phyloP scores from a whole-genome alignment of 2,329 filamentous ascomycete genomes.

The Zymoseptoria brevis region DNA sequence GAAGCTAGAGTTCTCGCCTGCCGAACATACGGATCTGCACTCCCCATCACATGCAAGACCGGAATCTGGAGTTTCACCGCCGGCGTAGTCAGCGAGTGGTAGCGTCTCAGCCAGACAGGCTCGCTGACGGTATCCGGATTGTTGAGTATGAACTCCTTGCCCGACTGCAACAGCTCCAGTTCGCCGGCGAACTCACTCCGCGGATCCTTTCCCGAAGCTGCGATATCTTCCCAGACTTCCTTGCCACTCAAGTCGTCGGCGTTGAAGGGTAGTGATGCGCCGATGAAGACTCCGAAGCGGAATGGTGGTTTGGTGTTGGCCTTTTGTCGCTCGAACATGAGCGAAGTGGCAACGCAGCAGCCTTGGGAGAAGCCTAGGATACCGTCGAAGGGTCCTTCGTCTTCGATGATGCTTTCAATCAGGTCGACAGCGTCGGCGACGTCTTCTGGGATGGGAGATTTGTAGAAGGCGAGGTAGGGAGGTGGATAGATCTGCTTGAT shows the following conservation, averaged over 20 bases:
- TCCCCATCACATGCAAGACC: not conserved
- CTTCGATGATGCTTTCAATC: not conserved
- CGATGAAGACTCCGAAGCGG: not conserved
- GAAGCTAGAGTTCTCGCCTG: not conserved
- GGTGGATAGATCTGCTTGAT: not conserved
- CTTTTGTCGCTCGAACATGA: not conserved
- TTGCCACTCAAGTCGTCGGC: not conserved
- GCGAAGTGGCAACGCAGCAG: not conserved
- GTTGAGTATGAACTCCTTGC: not conserved
- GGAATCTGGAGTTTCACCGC: not conserved
- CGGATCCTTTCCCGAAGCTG: not conserved
- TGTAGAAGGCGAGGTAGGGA: conserved; percentile 1
- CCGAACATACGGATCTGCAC: not conserved
- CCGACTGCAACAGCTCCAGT: not conserved
- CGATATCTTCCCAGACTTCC: not conserved
- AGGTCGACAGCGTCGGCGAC: not conserved
- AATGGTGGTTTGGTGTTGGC: not conserved
- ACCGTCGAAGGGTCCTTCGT: not conserved
- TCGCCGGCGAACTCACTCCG: not conserved
- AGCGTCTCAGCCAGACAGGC: not conserved
- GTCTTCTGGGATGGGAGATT: not conserved
- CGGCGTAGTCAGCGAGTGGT: not conserved
- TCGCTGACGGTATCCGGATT: not conserved
- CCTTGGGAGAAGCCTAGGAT: not conserved
- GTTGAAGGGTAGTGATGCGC: not conserved